Evolutionary conservation across 2,329 filamentous ascomycete species (phyloP), one percentile per base, ranked within the genome.

Genomic region (Bipolaris cookei): DNA sequence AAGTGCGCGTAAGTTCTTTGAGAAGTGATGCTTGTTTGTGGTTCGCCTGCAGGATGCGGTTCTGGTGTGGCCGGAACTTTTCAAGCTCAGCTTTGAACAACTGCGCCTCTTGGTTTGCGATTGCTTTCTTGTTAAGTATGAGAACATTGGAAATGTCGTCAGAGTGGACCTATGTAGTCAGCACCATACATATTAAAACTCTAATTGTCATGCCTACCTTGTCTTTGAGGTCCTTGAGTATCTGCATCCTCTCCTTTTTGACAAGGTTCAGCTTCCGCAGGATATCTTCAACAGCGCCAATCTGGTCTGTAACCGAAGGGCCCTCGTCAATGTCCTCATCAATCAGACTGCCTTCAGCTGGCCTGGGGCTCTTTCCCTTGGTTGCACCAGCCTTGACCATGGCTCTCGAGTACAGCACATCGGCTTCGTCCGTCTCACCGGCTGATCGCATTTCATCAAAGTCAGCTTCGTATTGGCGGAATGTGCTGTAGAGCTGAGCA

Each of bases 91-190:
- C 88, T 74, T 97, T 90, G 79, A 99, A 99, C 2, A 99, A 84
- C 70, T 97, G 92, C 11, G 84, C 88, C 76, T 99, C 95, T 69
- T 95, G 94, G 70, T 92, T 96, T 18, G 92, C 85, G 70, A 98
- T 94, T 1, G 92, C 90, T 78, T 98, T 99, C 76, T 98, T 98
- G 82, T 99, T 99, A 57, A 99, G 81, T 54, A 99, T 99, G 58
- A 99, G 83, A 11, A 98, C 93, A 71, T 97, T 95, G 4, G 93
- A 97, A 62, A 99, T 99, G 70, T 99, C 96, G 71, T 99, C 96
- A 64, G 90, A 92, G 78, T 96, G 94, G 51, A 94, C 89, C 94
- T 97, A 63, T 13, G 18, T 38, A 25, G 42, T 63, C 52, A 62
- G 61, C 35, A 51, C 35, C 10, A 6, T 4, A 6, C 16, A 35